Evolutionary conservation across 148 eudicot genomes (phyloP).

Genomic region (Nepenthes gracilis): DNA sequence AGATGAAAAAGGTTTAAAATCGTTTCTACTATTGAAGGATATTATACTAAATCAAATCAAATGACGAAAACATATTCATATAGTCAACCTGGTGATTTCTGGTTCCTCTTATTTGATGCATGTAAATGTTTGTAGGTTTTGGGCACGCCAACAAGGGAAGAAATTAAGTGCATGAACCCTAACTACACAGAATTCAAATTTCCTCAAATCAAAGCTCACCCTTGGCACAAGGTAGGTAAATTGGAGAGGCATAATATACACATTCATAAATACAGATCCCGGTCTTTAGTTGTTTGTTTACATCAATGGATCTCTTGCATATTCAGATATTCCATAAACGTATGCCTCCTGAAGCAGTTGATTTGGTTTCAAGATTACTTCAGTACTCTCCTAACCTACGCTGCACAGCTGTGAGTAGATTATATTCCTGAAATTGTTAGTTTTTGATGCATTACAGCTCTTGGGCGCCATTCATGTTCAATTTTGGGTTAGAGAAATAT

Average conservation of each 20-base stretch:
- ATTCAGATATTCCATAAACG: conserved; percentile 18
- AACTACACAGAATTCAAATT: conserved; percentile 82
- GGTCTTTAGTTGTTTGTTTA: background rate
- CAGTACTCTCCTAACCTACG: conserved; percentile 41
- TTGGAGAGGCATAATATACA: background rate
- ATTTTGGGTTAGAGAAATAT: too few species aligned
- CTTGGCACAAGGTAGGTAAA: conserved; percentile 26
- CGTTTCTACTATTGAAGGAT: too few species aligned
- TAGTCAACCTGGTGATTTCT: background rate
- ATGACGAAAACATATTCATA: too few species aligned
- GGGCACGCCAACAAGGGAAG: conserved; percentile 98
- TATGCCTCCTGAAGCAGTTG: conserved; percentile 12
- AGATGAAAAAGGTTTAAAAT: background rate
- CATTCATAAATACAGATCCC: background rate
- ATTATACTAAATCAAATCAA: too few species aligned
- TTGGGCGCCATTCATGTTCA: too few species aligned
- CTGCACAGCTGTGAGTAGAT: conserved; percentile 34
- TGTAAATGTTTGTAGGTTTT: conserved; percentile 33
- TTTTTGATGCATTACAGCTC: too few species aligned
- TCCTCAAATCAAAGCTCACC: too few species aligned
- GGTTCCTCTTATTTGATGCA: background rate
- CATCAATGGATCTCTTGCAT: conserved; percentile 79
- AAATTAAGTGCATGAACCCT: conserved; percentile 94
- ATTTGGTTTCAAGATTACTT: conserved; percentile 77
- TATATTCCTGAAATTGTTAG: background rate